Conservation (phyloP, 2,329 filamentous ascomycete genomes). For the Aspergillus sp. region DNA sequence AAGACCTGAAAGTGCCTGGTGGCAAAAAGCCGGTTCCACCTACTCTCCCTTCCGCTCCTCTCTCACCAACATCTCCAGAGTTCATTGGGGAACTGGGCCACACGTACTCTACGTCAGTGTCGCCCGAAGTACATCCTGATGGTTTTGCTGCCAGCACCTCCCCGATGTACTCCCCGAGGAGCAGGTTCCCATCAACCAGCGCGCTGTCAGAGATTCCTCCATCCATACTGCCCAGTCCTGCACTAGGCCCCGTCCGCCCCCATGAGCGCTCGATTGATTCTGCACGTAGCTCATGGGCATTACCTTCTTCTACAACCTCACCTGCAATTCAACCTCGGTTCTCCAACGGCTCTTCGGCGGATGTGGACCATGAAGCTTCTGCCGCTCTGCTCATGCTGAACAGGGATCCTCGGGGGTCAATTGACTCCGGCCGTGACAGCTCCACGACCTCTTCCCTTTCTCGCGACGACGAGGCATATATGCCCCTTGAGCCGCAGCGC, state of each 20-base stretch:
- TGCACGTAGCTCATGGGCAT: slow-evolving; percentile 29
- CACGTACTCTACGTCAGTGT: slow-evolving; percentile 39
- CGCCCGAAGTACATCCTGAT: slow-evolving; percentile 39
- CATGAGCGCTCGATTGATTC: slow-evolving; percentile 28
- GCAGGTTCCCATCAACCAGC: slow-evolving; percentile 30
- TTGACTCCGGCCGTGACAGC: slow-evolving; percentile 35
- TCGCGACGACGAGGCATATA: slow-evolving; percentile 11
- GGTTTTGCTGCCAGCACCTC: slow-evolving; percentile 32
- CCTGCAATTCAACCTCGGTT: slow-evolving; percentile 32
- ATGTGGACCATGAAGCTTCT: slow-evolving; percentile 78
- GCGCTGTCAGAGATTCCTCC: slow-evolving; percentile 32
- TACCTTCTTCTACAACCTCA: slow-evolving; percentile 27
- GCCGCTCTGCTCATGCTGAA: slow-evolving; percentile 88
- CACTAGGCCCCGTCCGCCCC: slow-evolving; percentile 35
- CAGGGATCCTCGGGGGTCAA: slow-evolving; percentile 67
- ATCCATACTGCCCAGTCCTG: slow-evolving; percentile 43
- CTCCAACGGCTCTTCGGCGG: slow-evolving; percentile 51
- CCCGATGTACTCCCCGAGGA: slow-evolving; percentile 39
- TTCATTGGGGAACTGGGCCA: slow-evolving; percentile 32
- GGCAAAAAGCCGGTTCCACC: slow-evolving; percentile 24
- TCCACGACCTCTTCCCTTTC: slow-evolving; percentile 18
- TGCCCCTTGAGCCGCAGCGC: slow-evolving; percentile 30
- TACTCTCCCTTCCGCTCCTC: slow-evolving; percentile 31
- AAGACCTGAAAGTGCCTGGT: slow-evolving; percentile 70
- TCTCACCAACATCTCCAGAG: slow-evolving; percentile 43